Conservation (phyloP, 169 alveolate genomes). For the Eimeria zaria region DNA sequence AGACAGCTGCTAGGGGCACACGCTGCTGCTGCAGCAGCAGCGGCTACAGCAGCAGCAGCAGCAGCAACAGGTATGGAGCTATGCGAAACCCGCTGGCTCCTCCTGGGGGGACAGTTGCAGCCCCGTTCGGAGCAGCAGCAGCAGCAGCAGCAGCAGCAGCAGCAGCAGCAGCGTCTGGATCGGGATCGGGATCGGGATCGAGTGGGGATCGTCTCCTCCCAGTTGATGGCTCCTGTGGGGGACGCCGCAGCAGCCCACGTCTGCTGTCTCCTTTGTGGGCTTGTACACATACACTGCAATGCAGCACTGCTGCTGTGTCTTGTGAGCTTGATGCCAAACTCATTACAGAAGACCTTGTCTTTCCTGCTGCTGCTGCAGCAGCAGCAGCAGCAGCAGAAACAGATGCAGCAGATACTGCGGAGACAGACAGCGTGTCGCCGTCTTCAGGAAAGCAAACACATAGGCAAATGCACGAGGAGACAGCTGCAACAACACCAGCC, state of each 20-base stretch:
- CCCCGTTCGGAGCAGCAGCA: too few relatives aligned
- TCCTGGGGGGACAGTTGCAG: conserved; percentile 13
- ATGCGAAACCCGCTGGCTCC: conserved; percentile 21
- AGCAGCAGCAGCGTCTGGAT: conserved; percentile 17
- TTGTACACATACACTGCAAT: conserved; percentile 39
- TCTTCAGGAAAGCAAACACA: not conserved
- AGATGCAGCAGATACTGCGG: not conserved
- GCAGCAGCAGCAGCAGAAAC: conserved; percentile 1
- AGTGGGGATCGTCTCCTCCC: conserved; percentile 18
- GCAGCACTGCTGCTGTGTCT: conserved; percentile 45
- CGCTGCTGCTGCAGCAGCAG: conserved; percentile 49
- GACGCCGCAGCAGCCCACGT: not conserved
- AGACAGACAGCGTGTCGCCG: conserved; percentile 10
- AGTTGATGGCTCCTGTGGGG: not conserved
- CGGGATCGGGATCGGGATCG: not conserved
- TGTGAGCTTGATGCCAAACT: conserved; percentile 7
- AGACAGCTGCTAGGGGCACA: not conserved
- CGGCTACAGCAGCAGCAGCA: conserved; percentile 29
- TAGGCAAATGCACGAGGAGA: not conserved
- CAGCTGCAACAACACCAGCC: not conserved
- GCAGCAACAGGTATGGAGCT: not conserved
- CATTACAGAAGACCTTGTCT: not conserved
- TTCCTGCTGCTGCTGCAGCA: conserved; percentile 68
- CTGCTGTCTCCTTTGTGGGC: conserved; percentile 48
- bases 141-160: conserved; percentile 48